Evolutionary conservation across 768 basidiomycete species (phyloP).

Genomic region (Lentinus brumalis): DNA sequence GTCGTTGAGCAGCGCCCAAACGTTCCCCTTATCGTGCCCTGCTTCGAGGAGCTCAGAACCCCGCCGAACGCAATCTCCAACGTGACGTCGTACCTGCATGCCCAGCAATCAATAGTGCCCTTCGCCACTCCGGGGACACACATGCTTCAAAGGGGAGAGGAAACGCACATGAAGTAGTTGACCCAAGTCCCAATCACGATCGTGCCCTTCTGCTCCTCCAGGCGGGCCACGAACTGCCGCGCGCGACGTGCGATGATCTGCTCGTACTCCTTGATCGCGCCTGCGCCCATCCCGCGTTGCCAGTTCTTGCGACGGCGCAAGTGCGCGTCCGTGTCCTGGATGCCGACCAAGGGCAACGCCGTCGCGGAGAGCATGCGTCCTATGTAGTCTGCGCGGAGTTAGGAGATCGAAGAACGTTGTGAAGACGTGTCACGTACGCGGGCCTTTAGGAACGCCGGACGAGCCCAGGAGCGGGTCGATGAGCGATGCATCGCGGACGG

Average conservation of each 20-base stretch:
- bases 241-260: constrained; percentile 38
- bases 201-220: constrained; percentile 31
- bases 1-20: constrained; percentile 46
- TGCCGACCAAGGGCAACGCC: constrained; percentile 32
- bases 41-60: constrained; percentile 41
- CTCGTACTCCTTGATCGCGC: constrained; percentile 50
- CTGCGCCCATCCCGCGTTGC: constrained; percentile 49
- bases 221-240: constrained; percentile 41
- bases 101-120: background rate
- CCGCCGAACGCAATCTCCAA: constrained; percentile 47
- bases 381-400: background rate
- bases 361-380: constrained; percentile 22
- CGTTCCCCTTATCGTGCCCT: constrained; percentile 36
- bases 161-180: constrained; percentile 41
- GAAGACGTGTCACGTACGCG: constrained; percentile 36
- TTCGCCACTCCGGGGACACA: background rate
- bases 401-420: constrained; percentile 17
- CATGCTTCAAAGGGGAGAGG: background rate
- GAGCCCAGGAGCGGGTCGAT: constrained; percentile 36
- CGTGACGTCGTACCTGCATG: constrained; percentile 43
- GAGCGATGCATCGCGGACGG: constrained; percentile 36
- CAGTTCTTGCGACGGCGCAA: constrained; percentile 47
- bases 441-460: constrained; percentile 40
- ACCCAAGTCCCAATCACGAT: constrained; percentile 40
- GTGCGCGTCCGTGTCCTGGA: constrained; percentile 37